Percentiles rank a stretch among this genome's conserved stretches.
phyloP scores from a whole-genome alignment of 1,284 basidiomycete genomes.

The Pyrrhoderma lamaoense region DNA sequence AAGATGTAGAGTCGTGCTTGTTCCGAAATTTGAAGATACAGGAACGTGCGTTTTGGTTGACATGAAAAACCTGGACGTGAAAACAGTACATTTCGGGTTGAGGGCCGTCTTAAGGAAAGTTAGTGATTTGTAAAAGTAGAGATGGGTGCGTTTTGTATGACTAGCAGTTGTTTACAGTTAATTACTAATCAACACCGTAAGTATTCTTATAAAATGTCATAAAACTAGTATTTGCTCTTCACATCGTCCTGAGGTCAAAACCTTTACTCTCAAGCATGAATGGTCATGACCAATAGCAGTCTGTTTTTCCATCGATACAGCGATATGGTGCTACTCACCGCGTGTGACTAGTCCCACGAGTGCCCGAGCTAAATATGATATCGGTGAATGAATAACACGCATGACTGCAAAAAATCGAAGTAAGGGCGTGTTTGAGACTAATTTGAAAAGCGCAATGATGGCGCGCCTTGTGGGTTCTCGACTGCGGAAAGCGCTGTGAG shows the following conservation, averaged over 20 bases:
- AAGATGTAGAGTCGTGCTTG: constrained; percentile 71
- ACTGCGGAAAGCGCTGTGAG: constrained; percentile 11
- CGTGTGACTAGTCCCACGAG: constrained; percentile 11
- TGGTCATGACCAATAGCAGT: not conserved
- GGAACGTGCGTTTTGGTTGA: constrained; percentile 60
- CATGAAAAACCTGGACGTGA: constrained; percentile 25
- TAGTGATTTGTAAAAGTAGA: too few species aligned
- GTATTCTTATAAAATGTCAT: too few species aligned
- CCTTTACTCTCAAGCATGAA: too few species aligned
- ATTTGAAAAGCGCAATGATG: constrained; percentile 10
- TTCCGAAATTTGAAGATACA: constrained; percentile 74
- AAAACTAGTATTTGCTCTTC: too few species aligned
- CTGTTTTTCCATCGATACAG: too few species aligned
- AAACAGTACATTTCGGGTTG: constrained; percentile 1
- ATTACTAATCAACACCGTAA: too few species aligned
- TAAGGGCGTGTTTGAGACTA: constrained; percentile 5
- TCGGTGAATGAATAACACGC: not conserved
- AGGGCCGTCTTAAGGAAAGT: not conserved
- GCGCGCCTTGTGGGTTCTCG: constrained; percentile 3
- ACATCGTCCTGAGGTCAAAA: too few species aligned
- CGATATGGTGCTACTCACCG: not conserved
- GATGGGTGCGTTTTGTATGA: too few species aligned
- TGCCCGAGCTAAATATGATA: not conserved
- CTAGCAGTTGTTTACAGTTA: too few species aligned
- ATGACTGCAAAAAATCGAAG: constrained; percentile 1